phyloP scores from a whole-genome alignment of 2,329 filamentous ascomycete genomes.

The Lachnellula willkommii region DNA sequence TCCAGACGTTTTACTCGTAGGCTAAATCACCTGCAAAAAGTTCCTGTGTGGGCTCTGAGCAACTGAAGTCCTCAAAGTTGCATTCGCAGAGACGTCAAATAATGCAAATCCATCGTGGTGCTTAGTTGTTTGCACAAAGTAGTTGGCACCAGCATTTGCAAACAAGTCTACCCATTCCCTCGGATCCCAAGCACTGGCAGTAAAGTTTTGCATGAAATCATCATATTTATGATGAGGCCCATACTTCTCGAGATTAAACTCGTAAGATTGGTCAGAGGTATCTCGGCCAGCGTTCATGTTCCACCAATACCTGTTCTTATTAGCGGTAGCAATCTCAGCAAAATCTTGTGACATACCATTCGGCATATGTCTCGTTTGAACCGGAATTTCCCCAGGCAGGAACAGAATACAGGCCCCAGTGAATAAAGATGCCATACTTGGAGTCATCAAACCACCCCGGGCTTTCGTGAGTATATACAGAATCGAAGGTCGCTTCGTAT shows the following conservation, averaged over 20 bases:
- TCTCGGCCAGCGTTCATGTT: constrained; percentile 27
- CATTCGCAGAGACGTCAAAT: constrained; percentile 36
- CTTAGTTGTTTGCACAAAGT: constrained; percentile 42
- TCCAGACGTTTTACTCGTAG: too few species aligned
- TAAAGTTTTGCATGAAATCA: constrained; percentile 49
- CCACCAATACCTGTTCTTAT: constrained; percentile 39
- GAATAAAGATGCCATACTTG: constrained; percentile 56
- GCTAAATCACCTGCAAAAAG: constrained; percentile 11
- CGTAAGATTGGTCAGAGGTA: constrained; percentile 1
- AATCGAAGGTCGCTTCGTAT: constrained; percentile 32
- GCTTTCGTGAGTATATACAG: constrained; percentile 37
- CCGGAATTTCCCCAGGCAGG: constrained; percentile 45
- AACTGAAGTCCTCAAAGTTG: constrained; percentile 2
- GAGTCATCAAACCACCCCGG: constrained; percentile 49
- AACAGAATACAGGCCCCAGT: constrained; percentile 53
- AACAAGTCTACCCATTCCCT: constrained; percentile 50
- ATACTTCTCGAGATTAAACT: constrained; percentile 46
- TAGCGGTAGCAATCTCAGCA: neutral
- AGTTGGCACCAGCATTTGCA: constrained; percentile 42
- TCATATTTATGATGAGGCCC: constrained; percentile 48
- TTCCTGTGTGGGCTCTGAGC: constrained; percentile 31
- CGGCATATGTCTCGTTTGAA: constrained; percentile 13
- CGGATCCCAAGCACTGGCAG: constrained; percentile 42
- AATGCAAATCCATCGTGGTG: constrained; percentile 43
- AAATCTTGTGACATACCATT: constrained; percentile 23